A percentile compares a stretch with the other conserved stretches of the same genome.
phyloP scores from a whole-genome alignment of 1,139 yeast species.

The Scheffersomyces segobiensis region DNA sequence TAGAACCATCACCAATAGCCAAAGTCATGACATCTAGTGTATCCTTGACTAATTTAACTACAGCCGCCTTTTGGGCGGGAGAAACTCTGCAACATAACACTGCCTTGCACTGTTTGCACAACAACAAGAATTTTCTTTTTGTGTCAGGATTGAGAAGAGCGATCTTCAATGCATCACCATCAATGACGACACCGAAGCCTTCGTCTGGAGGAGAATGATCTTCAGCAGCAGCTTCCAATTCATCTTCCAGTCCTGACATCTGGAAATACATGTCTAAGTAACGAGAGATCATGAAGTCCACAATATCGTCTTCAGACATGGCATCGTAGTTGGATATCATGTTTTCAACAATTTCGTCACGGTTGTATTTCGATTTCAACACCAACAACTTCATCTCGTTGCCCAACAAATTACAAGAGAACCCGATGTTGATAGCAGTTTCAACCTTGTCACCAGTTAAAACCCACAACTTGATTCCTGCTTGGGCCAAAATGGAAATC shows the following conservation, averaged over 20 bases:
- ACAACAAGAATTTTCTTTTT: slow-evolving; percentile 70
- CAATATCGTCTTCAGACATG: slow-evolving; percentile 31
- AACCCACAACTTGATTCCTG: slow-evolving; percentile 55
- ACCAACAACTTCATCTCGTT: slow-evolving; percentile 48
- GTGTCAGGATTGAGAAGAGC: slow-evolving; percentile 59
- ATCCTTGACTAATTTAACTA: slow-evolving; percentile 78
- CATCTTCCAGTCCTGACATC: slow-evolving; percentile 61
- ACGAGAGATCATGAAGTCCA: slow-evolving; percentile 57
- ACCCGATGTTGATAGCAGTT: slow-evolving; percentile 53
- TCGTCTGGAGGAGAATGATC: slow-evolving; percentile 81
- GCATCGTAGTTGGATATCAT: slow-evolving; percentile 33
- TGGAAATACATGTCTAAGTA: slow-evolving; percentile 64
- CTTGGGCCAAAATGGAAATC: slow-evolving; percentile 42
- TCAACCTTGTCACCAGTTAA: slow-evolving; percentile 54
- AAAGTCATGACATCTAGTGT: slow-evolving; percentile 83
- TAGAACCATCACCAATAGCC: slow-evolving; percentile 97
- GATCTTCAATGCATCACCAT: slow-evolving; percentile 85
- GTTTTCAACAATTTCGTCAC: slow-evolving; percentile 33
- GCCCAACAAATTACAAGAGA: slow-evolving; percentile 51
- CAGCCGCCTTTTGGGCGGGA: slow-evolving; percentile 96
- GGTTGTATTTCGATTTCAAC: slow-evolving; percentile 32
- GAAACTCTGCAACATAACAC: slow-evolving; percentile 96
- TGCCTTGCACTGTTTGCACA: slow-evolving; percentile 92
- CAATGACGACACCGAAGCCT: slow-evolving; percentile 80
- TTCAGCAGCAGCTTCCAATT: slow-evolving; percentile 58